A percentile compares a stretch with the other conserved stretches of the same genome.
Conservation (phyloP, 2,329 filamentous ascomycete species). For the Chaetomium globosum region DNA sequence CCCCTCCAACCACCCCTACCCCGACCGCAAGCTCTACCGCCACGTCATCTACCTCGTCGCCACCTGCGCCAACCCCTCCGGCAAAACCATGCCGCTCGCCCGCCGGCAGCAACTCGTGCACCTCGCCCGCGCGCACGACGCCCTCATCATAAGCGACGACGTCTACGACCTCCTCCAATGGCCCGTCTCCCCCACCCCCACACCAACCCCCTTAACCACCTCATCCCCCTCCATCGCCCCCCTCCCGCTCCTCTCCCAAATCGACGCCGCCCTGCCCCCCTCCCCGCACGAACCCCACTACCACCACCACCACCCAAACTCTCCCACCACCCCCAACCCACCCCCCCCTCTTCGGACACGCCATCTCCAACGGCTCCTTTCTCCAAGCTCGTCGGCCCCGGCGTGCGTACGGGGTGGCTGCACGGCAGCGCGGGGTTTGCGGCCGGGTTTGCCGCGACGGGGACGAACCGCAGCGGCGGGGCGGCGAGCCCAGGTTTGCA, state of each 20-base stretch:
- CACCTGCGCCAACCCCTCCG: constrained; percentile 86
- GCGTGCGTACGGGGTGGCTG: constrained; percentile 83
- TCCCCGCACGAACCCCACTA: constrained; percentile 39
- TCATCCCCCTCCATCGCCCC: constrained; percentile 41
- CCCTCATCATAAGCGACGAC: constrained; percentile 84
- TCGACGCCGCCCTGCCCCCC: constrained; percentile 70
- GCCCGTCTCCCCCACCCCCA: constrained; percentile 47
- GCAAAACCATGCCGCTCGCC: constrained; percentile 73
- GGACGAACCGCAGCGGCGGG: constrained; percentile 59
- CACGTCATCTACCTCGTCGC: constrained; percentile 89
- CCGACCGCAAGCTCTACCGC: constrained; percentile 75
- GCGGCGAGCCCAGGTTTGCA: constrained; percentile 55
- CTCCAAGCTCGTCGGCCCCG: constrained; percentile 82
- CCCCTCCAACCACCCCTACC: constrained; percentile 58
- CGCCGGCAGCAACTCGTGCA: constrained; percentile 69
- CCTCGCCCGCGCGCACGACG: constrained; percentile 78
- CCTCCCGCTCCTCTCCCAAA: constrained; percentile 75
- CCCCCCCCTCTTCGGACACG: constrained; percentile 69
- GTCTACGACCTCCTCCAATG: constrained; percentile 94
- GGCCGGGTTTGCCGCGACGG: constrained; percentile 56
- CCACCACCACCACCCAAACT: too few relatives aligned
- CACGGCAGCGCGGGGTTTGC: constrained; percentile 66
- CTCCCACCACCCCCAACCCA: constrained; percentile 41
- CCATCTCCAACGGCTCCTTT: constrained; percentile 89
- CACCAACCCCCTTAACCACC: constrained; percentile 28